phyloP scores from a whole-genome alignment of 495 filamentous ascomycete species.

The Penicillium fimorum region DNA sequence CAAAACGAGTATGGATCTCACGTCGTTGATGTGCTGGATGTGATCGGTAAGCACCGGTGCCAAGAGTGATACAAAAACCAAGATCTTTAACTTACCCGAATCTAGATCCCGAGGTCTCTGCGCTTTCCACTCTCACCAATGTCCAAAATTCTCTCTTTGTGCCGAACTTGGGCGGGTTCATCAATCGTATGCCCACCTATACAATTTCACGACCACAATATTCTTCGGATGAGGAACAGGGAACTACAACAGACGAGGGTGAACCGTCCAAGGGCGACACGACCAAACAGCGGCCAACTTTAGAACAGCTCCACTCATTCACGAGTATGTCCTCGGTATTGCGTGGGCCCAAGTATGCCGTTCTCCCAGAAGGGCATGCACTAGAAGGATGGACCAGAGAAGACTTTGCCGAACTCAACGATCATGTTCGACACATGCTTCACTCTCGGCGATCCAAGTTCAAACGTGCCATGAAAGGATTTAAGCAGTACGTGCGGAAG shows the following conservation, averaged over 20 bases:
- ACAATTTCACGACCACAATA: conserved; percentile 55
- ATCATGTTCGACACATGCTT: conserved; percentile 78
- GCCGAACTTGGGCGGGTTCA: conserved; percentile 61
- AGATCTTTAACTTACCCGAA: not conserved
- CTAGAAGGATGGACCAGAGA: conserved; percentile 67
- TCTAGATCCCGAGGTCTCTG: conserved; percentile 71
- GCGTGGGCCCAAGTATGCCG: conserved; percentile 37
- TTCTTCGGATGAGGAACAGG: conserved; percentile 32
- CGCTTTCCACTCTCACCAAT: conserved; percentile 72
- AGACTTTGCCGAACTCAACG: conserved; percentile 70
- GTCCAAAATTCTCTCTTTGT: conserved; percentile 78
- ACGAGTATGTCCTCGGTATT: conserved; percentile 37
- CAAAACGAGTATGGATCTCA: conserved; percentile 52
- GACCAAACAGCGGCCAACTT: conserved; percentile 23
- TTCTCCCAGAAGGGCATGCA: conserved; percentile 55
- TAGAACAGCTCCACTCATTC: conserved; percentile 30
- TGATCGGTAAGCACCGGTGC: conserved; percentile 55
- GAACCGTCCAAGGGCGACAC: conserved; percentile 27
- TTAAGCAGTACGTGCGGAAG: conserved; percentile 67
- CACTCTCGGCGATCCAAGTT: conserved; percentile 74
- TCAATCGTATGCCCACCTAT: conserved; percentile 74
- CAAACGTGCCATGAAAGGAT: conserved; percentile 71
- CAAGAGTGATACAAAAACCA: not conserved
- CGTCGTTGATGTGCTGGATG: conserved; percentile 68
- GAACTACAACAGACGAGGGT: conserved; percentile 32